Conservation (phyloP, 2,329 filamentous ascomycete species). For the Trichophyton verrucosum region DNA sequence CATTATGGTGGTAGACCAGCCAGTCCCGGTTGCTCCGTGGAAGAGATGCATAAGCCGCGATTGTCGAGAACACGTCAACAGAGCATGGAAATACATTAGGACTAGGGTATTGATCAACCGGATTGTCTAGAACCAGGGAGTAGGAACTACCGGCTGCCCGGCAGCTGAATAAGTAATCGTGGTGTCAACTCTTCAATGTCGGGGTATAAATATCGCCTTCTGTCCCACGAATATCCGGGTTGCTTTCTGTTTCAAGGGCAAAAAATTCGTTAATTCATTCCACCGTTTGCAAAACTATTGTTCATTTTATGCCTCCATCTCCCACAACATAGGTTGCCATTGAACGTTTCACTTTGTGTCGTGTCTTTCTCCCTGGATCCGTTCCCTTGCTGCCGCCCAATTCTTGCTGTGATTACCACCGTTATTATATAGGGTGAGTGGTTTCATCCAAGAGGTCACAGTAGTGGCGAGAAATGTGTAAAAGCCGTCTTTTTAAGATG, state of each 20-base stretch:
- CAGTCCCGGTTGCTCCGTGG: background rate
- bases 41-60: background rate
- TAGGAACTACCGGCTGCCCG: background rate
- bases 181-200: background rate
- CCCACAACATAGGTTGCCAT: background rate
- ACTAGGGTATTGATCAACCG: background rate
- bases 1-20: background rate
- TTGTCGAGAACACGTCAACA: background rate
- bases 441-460: background rate
- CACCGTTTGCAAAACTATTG: background rate
- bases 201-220: background rate
- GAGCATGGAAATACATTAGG: background rate
- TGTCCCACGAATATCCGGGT: background rate
- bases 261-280: background rate
- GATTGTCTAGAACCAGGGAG: background rate
- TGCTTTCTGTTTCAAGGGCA: background rate
- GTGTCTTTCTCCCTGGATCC: background rate
- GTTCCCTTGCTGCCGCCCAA: background rate
- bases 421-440: slow-evolving; percentile 1
- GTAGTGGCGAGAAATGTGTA: background rate
- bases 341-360: background rate
- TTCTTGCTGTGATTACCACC: background rate
- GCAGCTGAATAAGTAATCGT: background rate
- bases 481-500: background rate
- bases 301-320: background rate